Percentiles rank a stretch among this genome's conserved stretches.
Conservation (phyloP, 2,329 filamentous ascomycete species). For the Colletotrichum liaoningense region DNA sequence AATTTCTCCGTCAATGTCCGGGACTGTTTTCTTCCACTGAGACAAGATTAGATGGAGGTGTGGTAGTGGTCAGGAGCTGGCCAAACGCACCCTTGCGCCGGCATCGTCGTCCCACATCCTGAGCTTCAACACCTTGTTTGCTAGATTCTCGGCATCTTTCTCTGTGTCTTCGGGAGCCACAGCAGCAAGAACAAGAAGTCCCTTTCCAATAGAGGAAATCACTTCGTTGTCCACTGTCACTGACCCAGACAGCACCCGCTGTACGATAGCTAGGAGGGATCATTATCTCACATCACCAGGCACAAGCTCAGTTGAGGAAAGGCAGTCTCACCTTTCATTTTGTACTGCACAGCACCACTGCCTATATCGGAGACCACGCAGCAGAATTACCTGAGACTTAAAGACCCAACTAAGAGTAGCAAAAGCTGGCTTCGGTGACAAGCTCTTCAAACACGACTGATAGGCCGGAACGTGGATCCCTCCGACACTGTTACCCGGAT, state of each 20-base stretch:
- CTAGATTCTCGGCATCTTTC: constrained; percentile 87
- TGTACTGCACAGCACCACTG: constrained; percentile 8
- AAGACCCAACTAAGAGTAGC: neutral
- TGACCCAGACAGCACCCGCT: constrained; percentile 93
- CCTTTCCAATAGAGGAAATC: constrained; percentile 90
- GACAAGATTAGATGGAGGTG: constrained; percentile 9
- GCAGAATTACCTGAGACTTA: neutral
- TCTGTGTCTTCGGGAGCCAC: constrained; percentile 90
- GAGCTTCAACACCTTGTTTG: constrained; percentile 87
- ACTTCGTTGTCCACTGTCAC: constrained; percentile 93
- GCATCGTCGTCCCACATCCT: constrained; percentile 90
- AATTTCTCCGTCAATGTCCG: constrained; percentile 90
- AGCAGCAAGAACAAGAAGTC: constrained; percentile 90
- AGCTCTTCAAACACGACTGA: constrained; percentile 7
- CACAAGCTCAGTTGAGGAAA: constrained; percentile 29
- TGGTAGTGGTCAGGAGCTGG: constrained; percentile 8
- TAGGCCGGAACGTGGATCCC: constrained; percentile 5
- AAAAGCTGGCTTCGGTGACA: constrained; percentile 5
- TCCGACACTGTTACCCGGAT: neutral
- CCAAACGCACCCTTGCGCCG: constrained; percentile 68
- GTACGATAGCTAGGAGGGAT: constrained; percentile 78
- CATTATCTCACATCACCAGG: constrained; percentile 10
- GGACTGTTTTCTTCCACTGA: constrained; percentile 91
- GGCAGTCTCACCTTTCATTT: constrained; percentile 50
- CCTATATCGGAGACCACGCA: neutral